Evolutionary conservation across 1,139 yeast genomes (phyloP).

Genomic region (Kodamaea plutei): DNA sequence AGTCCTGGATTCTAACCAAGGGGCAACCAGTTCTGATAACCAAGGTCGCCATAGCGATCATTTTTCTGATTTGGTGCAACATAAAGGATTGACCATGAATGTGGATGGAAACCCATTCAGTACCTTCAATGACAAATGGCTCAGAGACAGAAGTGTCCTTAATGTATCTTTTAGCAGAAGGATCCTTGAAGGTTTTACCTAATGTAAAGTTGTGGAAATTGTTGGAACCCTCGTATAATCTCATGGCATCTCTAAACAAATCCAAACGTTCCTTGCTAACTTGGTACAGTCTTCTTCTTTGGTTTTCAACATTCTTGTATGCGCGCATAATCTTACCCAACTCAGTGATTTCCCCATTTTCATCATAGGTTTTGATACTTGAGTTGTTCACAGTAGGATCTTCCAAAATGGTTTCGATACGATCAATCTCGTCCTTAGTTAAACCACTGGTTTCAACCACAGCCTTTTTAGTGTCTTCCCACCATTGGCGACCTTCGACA

Average conservation of each 20-base stretch:
- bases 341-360: conserved; percentile 36
- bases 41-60: conserved; percentile 94
- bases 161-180: conserved; percentile 81
- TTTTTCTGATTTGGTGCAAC: conserved; percentile 96
- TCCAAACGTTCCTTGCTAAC: conserved; percentile 58
- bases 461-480: conserved; percentile 53
- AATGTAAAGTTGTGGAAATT: conserved; percentile 94
- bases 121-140: conserved; percentile 87
- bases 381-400: conserved; percentile 13
- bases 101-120: conserved; percentile 95
- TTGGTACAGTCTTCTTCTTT: conserved; percentile 65
- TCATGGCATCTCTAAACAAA: conserved; percentile 63
- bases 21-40: conserved; percentile 87
- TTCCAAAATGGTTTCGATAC: conserved; percentile 12
- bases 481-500: conserved; percentile 66
- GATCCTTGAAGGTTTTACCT: conserved; percentile 83
- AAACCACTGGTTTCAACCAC: conserved; percentile 41
- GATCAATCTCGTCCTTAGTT: conserved; percentile 42
- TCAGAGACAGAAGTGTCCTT: conserved; percentile 76
- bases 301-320: conserved; percentile 64
- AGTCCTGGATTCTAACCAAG: conserved; percentile 64
- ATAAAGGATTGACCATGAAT: conserved; percentile 98
- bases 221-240: conserved; percentile 78
- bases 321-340: conserved; percentile 47
- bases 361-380: conserved; percentile 22